Percentiles rank a stretch among this genome's conserved stretches.
These are phyloP conservation scores for Kazachstania sp. DNA, from an alignment of 1,139 yeast species.

Conservation along the genomic window DNA sequence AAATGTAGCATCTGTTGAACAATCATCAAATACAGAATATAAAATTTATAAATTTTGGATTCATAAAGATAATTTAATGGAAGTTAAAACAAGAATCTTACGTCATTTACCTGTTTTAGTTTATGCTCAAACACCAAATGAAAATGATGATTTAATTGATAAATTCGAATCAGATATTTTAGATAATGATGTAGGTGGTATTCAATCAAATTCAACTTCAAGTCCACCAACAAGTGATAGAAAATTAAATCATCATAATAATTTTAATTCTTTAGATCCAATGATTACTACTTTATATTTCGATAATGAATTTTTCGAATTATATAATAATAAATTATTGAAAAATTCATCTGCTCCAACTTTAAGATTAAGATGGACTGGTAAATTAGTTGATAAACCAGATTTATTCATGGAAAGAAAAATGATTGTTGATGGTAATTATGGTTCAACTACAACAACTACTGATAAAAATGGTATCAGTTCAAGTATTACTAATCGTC, in stretches of 20 bases:
- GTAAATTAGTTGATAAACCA: constrained; percentile 65
- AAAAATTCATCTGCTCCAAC: constrained; percentile 65
- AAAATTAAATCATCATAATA: constrained; percentile 23
- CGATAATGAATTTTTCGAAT: constrained; percentile 73
- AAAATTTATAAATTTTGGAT: constrained; percentile 90
- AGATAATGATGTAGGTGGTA: constrained; percentile 33
- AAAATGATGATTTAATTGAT: constrained; percentile 28
- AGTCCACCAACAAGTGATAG: constrained; percentile 32
- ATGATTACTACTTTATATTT: constrained; percentile 80
- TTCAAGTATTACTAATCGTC: no score
- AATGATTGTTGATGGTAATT: constrained; percentile 47
- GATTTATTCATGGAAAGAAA: constrained; percentile 77
- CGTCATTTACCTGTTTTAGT: constrained; percentile 90
- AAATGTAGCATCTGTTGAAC: constrained; percentile 20
- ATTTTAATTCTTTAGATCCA: constrained; percentile 57
- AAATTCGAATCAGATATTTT: constrained; percentile 30
- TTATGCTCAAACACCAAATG: constrained; percentile 42
- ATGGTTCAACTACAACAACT: no score
- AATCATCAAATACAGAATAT: constrained; percentile 41
- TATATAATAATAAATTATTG: constrained; percentile 76
- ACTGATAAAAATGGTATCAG: no score
- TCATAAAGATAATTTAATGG: constrained; percentile 94
- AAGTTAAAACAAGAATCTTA: constrained; percentile 85
- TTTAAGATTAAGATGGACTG: constrained; percentile 84
- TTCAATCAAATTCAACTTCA: constrained; percentile 10